phyloP scores from a whole-genome alignment of 768 basidiomycete genomes.

The Mycena pura region DNA sequence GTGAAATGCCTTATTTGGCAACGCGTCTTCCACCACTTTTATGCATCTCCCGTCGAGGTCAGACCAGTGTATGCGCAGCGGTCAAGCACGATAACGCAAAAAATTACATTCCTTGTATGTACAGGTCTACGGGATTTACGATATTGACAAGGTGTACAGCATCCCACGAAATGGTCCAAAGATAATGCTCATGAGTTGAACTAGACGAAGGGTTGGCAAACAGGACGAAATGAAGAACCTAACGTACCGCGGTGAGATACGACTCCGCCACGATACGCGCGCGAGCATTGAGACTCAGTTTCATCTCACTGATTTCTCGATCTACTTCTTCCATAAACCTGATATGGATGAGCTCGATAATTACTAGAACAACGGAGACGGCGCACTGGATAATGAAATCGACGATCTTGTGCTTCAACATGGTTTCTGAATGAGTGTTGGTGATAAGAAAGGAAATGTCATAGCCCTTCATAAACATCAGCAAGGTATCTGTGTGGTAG shows the following conservation, averaged over 20 bases:
- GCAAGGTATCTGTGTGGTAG: not conserved
- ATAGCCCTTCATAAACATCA: slow-evolving; percentile 73
- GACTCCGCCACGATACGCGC: slow-evolving; percentile 98
- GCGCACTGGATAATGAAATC: slow-evolving; percentile 98
- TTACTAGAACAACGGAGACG: slow-evolving; percentile 1
- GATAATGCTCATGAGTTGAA: slow-evolving; percentile 44
- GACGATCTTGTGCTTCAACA: slow-evolving; percentile 99
- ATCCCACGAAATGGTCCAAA: slow-evolving; percentile 10
- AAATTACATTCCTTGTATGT: slow-evolving; percentile 26
- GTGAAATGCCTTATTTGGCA: not conserved
- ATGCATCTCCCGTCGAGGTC: not conserved
- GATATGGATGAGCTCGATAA: slow-evolving; percentile 7
- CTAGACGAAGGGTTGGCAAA: slow-evolving; percentile 30
- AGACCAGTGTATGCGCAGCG: not conserved
- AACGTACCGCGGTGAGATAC: slow-evolving; percentile 86
- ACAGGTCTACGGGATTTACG: slow-evolving; percentile 16
- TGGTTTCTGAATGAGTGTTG: slow-evolving; percentile 94
- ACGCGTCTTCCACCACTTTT: not conserved
- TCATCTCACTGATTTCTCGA: slow-evolving; percentile 99
- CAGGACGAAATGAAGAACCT: not conserved
- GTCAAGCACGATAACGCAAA: not conserved
- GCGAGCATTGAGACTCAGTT: slow-evolving; percentile 93
- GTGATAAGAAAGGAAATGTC: slow-evolving; percentile 99
- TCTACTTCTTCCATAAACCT: slow-evolving; percentile 99
- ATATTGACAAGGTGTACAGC: slow-evolving; percentile 16